phyloP scores from a whole-genome alignment of 2,329 filamentous ascomycete genomes.

The Leptographium galeiforme region DNA sequence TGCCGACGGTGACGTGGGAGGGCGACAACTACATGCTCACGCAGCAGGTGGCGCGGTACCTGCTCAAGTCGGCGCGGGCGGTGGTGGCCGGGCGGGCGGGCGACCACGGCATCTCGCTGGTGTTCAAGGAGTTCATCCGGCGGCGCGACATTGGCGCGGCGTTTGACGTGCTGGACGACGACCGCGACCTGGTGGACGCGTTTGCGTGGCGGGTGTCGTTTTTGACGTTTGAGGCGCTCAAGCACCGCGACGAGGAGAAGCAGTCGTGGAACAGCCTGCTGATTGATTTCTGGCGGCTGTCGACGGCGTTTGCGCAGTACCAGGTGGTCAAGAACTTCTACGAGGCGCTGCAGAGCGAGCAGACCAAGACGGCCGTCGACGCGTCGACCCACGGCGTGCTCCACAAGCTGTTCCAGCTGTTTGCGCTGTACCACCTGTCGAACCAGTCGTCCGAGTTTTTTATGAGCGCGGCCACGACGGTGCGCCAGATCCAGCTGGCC shows the following conservation, averaged over 20 bases:
- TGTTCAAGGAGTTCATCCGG: conserved; percentile 50
- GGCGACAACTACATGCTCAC: conserved; percentile 76
- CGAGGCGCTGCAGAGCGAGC: conserved; percentile 27
- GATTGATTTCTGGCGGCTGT: conserved; percentile 65
- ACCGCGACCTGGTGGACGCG: conserved; percentile 57
- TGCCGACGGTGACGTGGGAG: conserved; percentile 59
- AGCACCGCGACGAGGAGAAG: conserved; percentile 62
- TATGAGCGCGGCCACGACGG: conserved; percentile 14
- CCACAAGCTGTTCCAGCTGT: conserved; percentile 72
- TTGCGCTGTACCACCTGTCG: conserved; percentile 51
- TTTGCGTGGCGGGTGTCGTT: conserved; percentile 65
- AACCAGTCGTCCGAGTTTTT: conserved; percentile 46
- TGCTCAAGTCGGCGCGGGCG: conserved; percentile 60
- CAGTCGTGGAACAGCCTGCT: conserved; percentile 65
- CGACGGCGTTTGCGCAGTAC: conserved; percentile 64
- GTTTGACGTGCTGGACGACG: conserved; percentile 52
- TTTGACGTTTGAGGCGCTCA: conserved; percentile 62
- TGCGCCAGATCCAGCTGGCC: conserved; percentile 58
- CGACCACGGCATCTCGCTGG: conserved; percentile 53
- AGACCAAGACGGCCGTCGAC: conserved; percentile 40
- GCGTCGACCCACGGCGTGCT: conserved; percentile 42
- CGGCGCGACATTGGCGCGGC: conserved; percentile 58
- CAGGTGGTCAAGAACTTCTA: conserved; percentile 64
- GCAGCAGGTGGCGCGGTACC: conserved; percentile 64
- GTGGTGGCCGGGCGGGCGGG: conserved; percentile 49